These are phyloP conservation scores for Talaromyces wortmannii DNA, from an alignment of 495 filamentous ascomycete genomes.

Conservation along the genomic window DNA sequence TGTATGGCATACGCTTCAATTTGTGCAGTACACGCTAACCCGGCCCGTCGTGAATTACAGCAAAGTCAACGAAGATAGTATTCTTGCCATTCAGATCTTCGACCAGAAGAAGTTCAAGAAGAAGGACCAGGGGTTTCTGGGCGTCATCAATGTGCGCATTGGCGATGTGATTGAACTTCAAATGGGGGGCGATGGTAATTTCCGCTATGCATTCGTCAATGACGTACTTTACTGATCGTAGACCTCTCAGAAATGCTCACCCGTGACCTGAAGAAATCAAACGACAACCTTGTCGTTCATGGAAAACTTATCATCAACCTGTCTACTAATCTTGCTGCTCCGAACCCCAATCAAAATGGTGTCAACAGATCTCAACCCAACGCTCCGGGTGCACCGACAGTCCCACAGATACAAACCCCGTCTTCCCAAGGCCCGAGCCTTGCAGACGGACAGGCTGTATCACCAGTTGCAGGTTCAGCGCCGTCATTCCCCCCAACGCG, in stretches of 20 bases:
- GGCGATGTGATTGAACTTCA: conserved; percentile 88
- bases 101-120: conserved; percentile 99
- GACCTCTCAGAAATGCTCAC: conserved; percentile 79
- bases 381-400: conserved; percentile 31
- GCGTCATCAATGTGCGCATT: conserved; percentile 93
- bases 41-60: conserved; percentile 31
- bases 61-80: conserved; percentile 84
- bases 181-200: conserved; percentile 80
- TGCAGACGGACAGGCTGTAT: conserved; percentile 14
- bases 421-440: conserved; percentile 26
- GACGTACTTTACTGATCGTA: background rate
- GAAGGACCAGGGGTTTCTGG: conserved; percentile 98
- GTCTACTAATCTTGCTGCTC: conserved; percentile 72
- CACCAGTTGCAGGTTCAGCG: conserved; percentile 18
- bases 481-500: conserved; percentile 31
- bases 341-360: conserved; percentile 39
- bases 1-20: conserved; percentile 51
- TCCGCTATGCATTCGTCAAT: background rate
- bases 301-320: conserved; percentile 95
- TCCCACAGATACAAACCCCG: conserved; percentile 27
- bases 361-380: conserved; percentile 28
- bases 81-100: conserved; percentile 95
- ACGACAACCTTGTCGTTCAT: conserved; percentile 94
- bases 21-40: background rate
- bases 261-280: conserved; percentile 95